Conservation (phyloP, 2,329 filamentous ascomycete species). For the Lasiodiplodia sp. region DNA sequence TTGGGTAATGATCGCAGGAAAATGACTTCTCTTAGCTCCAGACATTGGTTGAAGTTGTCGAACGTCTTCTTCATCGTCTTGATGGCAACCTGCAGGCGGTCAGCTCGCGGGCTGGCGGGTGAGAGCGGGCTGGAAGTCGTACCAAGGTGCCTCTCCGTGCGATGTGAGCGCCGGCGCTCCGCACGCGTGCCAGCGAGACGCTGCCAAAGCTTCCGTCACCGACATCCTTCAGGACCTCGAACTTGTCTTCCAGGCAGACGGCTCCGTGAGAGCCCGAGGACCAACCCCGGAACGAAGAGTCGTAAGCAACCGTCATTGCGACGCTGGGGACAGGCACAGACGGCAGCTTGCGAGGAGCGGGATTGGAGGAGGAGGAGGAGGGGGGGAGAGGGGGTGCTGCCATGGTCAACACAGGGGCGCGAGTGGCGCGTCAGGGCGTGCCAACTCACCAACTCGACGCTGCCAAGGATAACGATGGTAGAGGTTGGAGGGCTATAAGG, state of each 20-base stretch:
- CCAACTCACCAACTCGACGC: conserved; percentile 29
- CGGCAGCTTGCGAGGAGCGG: conserved; percentile 17
- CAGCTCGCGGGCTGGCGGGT: conserved; percentile 16
- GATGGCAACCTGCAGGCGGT: conserved; percentile 78
- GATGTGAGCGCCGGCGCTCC: conserved; percentile 86
- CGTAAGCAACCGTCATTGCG: conserved; percentile 80
- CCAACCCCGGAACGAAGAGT: conserved; percentile 73
- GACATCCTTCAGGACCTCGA: conserved; percentile 97
- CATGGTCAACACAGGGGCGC: conserved; percentile 21
- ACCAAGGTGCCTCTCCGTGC: conserved; percentile 93
- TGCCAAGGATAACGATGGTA: conserved; percentile 24
- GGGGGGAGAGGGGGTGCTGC: conserved; percentile 3
- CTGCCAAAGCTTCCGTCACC: conserved; percentile 99
- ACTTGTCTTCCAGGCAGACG: conserved; percentile 82
- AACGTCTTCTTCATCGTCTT: conserved; percentile 99
- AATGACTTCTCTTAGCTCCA: conserved; percentile 95
- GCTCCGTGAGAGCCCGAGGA: conserved; percentile 58
- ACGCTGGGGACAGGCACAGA: conserved; percentile 29
- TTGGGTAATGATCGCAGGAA: conserved; percentile 88
- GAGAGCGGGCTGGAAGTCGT: conserved; percentile 51
- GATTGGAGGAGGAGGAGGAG: conserved; percentile 7
- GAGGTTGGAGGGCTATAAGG: conserved; percentile 21
- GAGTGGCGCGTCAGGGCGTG: conserved; percentile 6
- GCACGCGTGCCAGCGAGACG: conserved; percentile 88
- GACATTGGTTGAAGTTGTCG: conserved; percentile 86